Percentiles rank a stretch among this genome's conserved stretches.
Conservation (phyloP, 1,284 basidiomycete species). For the Mycosarcoma mackinlayi region DNA sequence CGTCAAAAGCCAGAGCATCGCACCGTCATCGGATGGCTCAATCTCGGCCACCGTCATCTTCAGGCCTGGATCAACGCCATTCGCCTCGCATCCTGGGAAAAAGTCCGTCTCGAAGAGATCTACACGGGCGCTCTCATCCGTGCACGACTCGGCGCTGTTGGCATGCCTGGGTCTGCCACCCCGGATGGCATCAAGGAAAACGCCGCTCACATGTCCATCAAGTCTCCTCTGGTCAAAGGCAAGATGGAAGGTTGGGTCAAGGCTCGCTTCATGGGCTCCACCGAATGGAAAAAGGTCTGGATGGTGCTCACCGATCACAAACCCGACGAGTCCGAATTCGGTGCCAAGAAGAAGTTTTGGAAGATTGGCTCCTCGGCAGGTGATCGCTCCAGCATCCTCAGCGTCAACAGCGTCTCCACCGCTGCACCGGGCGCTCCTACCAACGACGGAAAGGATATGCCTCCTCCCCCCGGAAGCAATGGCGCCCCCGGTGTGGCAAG, state of each 20-base stretch:
- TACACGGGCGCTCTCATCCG: conserved; percentile 88
- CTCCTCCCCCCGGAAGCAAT: conserved; percentile 60
- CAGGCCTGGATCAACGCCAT: conserved; percentile 85
- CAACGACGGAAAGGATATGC: conserved; percentile 37
- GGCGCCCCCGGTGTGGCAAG: conserved; percentile 60
- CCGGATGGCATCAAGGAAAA: conserved; percentile 32
- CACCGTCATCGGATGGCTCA: conserved; percentile 63
- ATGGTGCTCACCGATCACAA: conserved; percentile 74
- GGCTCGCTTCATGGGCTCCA: conserved; percentile 90
- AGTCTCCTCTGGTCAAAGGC: conserved; percentile 71
- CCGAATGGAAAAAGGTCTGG: conserved; percentile 95
- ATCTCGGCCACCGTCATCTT: conserved; percentile 60
- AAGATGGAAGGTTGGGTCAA: conserved; percentile 92
- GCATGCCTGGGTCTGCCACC: conserved; percentile 20
- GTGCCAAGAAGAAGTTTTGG: conserved; percentile 55
- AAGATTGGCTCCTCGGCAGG: conserved; percentile 48
- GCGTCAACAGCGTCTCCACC: conserved; percentile 37
- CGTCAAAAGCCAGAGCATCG: conserved; percentile 56
- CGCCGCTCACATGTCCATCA: conserved; percentile 43
- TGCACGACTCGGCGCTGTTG: conserved; percentile 71
- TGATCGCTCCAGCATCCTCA: conserved; percentile 55
- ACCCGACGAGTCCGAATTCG: conserved; percentile 48
- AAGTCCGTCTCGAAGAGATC: conserved; percentile 92
- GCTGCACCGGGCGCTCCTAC: conserved; percentile 35
- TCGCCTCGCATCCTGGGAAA: conserved; percentile 92